Evolutionary conservation across 768 basidiomycete species (phyloP), one percentile per base, ranked within the genome.

Genomic region (Exsudoporus frostii): DNA sequence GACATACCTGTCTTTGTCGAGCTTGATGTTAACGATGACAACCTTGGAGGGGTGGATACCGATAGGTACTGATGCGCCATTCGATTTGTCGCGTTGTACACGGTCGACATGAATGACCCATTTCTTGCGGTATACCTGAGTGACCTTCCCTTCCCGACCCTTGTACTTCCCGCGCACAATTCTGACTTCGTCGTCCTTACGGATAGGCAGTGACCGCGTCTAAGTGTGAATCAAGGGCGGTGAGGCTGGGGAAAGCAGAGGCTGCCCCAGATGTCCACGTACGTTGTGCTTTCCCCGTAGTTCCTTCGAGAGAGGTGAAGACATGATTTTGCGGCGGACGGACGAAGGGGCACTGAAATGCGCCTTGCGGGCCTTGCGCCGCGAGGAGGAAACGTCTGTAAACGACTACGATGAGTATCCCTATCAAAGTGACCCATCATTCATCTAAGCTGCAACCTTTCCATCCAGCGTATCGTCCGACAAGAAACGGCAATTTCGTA

Each of bases 71-170:
- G 93, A 85, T 55, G 94, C 88, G 60, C 97, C 96, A 70, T 96
- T 97, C 60, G 92, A 92, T 76, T 98, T 98, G 80, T 99, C 96
- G 62, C 93, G 85, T 73, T 90, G 87, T 51, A 99, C 93, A 70
- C 96, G 92, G 76, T 99, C 96, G 69, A 99, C 90, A 76, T 98
- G 88, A 73, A 99, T 89, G 50, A 98, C 92, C 90, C 92, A 98
- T 75, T 96, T 95, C 86, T 96, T 96, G 73, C 95, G 90, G 83
- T 95, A 96, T 60, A 98, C 95, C 76, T 94, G 88, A 55, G 91
- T 92, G 58, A 99, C 86, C 79, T 98, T 98, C 67, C 96, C 96
- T 81, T 99, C 96, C 69, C 94, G 85, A 47, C 97, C 96, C 82
- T 97, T 97, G 84, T 97, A 94, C 74, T 96, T 95, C 51, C 96